Conservation (phyloP, 768 basidiomycete genomes). For the Boletus coccyginus region DNA sequence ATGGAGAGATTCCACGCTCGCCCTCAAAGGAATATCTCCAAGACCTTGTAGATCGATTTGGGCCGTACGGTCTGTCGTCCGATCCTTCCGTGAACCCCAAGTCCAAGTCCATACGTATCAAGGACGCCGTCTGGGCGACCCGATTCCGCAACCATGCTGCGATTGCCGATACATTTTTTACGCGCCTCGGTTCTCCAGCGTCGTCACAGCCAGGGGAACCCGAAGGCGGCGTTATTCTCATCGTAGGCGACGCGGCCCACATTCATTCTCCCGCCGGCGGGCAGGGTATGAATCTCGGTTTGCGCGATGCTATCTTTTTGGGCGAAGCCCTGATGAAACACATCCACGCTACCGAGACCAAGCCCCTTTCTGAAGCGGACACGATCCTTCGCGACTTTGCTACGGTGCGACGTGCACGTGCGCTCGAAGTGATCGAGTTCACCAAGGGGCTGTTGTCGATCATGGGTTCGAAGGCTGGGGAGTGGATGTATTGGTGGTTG, state of each 20-base stretch:
- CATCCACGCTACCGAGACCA: slow-evolving; percentile 17
- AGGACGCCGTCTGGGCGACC: slow-evolving; percentile 43
- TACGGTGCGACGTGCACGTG: slow-evolving; percentile 35
- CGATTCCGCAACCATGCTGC: slow-evolving; percentile 48
- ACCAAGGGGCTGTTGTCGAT: slow-evolving; percentile 36
- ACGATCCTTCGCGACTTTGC: slow-evolving; percentile 37
- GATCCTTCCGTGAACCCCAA: slow-evolving; percentile 35
- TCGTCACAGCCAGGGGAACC: neutral
- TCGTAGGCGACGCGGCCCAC: slow-evolving; percentile 49
- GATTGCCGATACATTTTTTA: slow-evolving; percentile 40
- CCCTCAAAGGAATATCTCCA: slow-evolving; percentile 46
- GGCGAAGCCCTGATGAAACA: slow-evolving; percentile 42
- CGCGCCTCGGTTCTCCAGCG: slow-evolving; percentile 23
- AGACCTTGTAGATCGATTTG: slow-evolving; percentile 39
- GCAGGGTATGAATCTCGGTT: slow-evolving; percentile 58
- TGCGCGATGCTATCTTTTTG: slow-evolving; percentile 49
- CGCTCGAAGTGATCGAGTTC: slow-evolving; percentile 40
- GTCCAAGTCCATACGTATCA: slow-evolving; percentile 32
- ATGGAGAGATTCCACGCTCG: slow-evolving; percentile 37
- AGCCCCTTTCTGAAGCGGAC: slow-evolving; percentile 25
- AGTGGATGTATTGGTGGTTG: slow-evolving; percentile 23
- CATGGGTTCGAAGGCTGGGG: slow-evolving; percentile 15
- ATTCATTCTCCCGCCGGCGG: slow-evolving; percentile 56
- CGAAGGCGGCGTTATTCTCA: slow-evolving; percentile 20
- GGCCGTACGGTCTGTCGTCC: slow-evolving; percentile 36